Base-by-base conservation (phyloP, 345 rosid species). In the Xanthoceras sorbifolium region DNA sequence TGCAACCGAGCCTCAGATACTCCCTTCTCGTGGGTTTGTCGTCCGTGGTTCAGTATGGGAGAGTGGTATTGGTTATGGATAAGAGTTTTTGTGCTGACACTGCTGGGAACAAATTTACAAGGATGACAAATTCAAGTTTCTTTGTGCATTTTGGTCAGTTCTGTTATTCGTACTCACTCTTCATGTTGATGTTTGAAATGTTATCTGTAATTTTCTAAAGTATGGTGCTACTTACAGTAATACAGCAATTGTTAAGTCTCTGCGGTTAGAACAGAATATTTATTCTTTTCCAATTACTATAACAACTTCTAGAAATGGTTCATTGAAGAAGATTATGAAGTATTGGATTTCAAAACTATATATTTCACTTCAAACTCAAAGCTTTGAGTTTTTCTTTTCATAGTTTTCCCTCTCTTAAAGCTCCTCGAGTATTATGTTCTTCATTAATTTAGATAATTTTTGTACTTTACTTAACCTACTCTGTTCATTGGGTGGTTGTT, bases 71-170 rank as follows among this genome's bases (percentile, higher is more conserved):
- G 80, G 93, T 89, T 6, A 90, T 90, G 96, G 89, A 89, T 69
- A 92, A 85, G 83, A 71, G 54, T 50, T 89, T 95, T 57, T 95
- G 98, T 78, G 81, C 88, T 32, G 99, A 95, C 63, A 38, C 68
- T 64, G 95, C 97, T 20, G 98, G 98, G 68, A 95, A 95, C 82
- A 75, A 28, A 18, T 95, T 95, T 77, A 76, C 79, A 52, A 90
- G 99, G 84, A 78, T 87, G 15, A 72, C 48, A 73, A 93, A 87
- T 85, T 95, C 99, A 3, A 89, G 88, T 75, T 88, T 89, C 81
- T 78, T 67, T 74, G 87, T 95, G 68, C 99, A 85, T 83, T 89
- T 86, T 36, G 98, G 99, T 90, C 74, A 88, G 93, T 87, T 67
- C 52, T 48, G 12, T 18, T 66, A 3, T 36, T 68, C 29, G 5